Evolutionary conservation across 2,329 filamentous ascomycete species (phyloP).

Genomic region (Cladosporium sp.): DNA sequence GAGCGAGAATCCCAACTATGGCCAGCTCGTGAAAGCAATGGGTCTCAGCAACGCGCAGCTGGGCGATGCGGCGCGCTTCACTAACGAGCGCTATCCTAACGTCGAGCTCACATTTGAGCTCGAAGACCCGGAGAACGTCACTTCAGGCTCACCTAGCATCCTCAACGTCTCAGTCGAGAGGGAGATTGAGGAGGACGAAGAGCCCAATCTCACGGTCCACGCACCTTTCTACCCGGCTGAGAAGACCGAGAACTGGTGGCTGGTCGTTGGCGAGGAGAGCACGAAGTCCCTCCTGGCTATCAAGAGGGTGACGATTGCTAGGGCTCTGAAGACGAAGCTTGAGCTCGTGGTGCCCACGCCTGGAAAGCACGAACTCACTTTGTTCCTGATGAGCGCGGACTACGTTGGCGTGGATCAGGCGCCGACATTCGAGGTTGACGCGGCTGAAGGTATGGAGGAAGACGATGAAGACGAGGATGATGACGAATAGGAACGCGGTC

Average conservation of each 20-base stretch:
- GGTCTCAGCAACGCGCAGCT: slow-evolving; percentile 78
- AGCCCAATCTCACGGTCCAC: slow-evolving; percentile 79
- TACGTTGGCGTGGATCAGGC: slow-evolving; percentile 98
- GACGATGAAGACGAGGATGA: slow-evolving; percentile 81
- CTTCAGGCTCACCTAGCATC: slow-evolving; percentile 74
- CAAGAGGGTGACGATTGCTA: slow-evolving; percentile 85
- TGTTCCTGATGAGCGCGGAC: slow-evolving; percentile 95
- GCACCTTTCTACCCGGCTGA: slow-evolving; percentile 88
- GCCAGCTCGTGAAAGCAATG: slow-evolving; percentile 70
- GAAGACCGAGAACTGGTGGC: slow-evolving; percentile 98
- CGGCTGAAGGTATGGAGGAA: slow-evolving; percentile 90
- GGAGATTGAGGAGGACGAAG: slow-evolving; percentile 67
- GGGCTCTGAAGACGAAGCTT: slow-evolving; percentile 70
- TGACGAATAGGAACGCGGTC: slow-evolving; percentile 14
- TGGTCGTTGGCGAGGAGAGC: slow-evolving; percentile 89
- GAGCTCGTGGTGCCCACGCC: slow-evolving; percentile 84
- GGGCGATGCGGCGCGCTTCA: slow-evolving; percentile 86
- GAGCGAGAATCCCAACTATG: slow-evolving; percentile 80
- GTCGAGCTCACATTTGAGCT: slow-evolving; percentile 87
- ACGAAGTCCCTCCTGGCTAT: slow-evolving; percentile 85
- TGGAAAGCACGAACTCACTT: slow-evolving; percentile 80
- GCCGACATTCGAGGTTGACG: slow-evolving; percentile 77
- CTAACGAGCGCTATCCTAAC: slow-evolving; percentile 93
- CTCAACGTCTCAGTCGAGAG: slow-evolving; percentile 81
- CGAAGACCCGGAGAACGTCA: slow-evolving; percentile 73